Evolutionary conservation across 805 yeast genomes (phyloP).

Genomic region (Candida germanica): DNA sequence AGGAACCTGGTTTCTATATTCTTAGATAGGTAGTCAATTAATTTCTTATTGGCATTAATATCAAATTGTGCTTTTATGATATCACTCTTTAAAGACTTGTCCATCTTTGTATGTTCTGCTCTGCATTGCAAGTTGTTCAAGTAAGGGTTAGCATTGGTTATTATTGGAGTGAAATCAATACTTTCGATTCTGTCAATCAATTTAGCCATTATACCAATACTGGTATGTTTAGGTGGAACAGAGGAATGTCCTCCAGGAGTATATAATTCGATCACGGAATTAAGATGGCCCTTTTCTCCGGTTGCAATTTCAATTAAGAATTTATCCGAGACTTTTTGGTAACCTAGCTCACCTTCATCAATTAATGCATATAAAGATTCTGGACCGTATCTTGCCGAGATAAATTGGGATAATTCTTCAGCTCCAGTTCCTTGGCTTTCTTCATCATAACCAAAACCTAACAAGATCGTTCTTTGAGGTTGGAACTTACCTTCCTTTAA

Average conservation of each 20-base stretch:
- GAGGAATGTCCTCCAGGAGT: constrained; percentile 54
- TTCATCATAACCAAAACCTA: constrained; percentile 53
- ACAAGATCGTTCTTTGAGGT: constrained; percentile 43
- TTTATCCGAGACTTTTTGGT: constrained; percentile 25
- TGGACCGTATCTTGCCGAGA: constrained; percentile 38
- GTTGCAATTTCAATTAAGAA: constrained; percentile 45
- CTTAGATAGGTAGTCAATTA: constrained; percentile 30
- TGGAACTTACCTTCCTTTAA: constrained; percentile 28
- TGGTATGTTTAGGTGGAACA: constrained; percentile 47
- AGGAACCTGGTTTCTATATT: constrained; percentile 30
- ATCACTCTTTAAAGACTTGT: constrained; percentile 27
- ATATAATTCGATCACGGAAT: constrained; percentile 37
- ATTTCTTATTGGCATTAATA: constrained; percentile 32
- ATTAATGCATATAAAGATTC: constrained; percentile 43
- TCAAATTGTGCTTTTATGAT: constrained; percentile 39
- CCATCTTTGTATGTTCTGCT: constrained; percentile 43
- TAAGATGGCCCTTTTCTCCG: constrained; percentile 48
- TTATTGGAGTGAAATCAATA: constrained; percentile 31
- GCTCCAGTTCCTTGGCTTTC: constrained; percentile 45
- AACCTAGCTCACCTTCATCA: constrained; percentile 39
- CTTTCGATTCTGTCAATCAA: constrained; percentile 39
- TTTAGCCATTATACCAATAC: constrained; percentile 46
- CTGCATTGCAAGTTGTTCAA: constrained; percentile 43
- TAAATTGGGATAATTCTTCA: constrained; percentile 27
- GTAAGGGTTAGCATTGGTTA: constrained; percentile 44